Evolutionary conservation across 306 rosid species (phyloP).

Genomic region (Cucurbita maxima): DNA sequence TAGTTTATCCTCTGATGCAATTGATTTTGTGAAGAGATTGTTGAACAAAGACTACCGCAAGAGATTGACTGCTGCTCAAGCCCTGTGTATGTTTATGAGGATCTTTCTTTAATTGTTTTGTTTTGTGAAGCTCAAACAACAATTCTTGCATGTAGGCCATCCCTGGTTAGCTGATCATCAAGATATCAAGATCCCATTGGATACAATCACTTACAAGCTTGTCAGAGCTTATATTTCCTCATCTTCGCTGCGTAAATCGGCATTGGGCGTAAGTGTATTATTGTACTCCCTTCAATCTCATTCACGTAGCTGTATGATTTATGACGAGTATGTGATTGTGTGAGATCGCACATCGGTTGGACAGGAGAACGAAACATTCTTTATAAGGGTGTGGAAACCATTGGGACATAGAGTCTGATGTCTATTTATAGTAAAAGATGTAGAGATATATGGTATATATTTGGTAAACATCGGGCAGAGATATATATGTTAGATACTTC

Average conservation of each 20-base stretch:
- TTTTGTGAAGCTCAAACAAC: background rate
- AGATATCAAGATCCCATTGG: conserved; percentile 52
- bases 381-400: too few species aligned
- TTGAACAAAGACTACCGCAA: conserved; percentile 74
- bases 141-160: conserved; percentile 39
- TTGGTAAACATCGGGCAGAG: too few species aligned
- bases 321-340: too few species aligned
- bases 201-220: conserved; percentile 52
- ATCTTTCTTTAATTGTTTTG: background rate
- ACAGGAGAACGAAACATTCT: too few species aligned
- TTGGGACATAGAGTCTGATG: too few species aligned
- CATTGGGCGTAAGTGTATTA: conserved; percentile 52
- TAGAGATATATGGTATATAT: too few species aligned
- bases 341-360: too few species aligned
- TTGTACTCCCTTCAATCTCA: background rate
- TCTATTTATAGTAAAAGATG: too few species aligned
- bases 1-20: conserved; percentile 56
- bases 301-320: too few species aligned
- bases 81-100: conserved; percentile 30
- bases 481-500: too few species aligned
- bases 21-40: conserved; percentile 61
- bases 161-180: conserved; percentile 60
- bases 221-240: conserved; percentile 57
- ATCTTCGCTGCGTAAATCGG: conserved; percentile 63
- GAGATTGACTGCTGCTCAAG: conserved; percentile 80